phyloP scores from a whole-genome alignment of 768 basidiomycete species.

The Lanmaoa rubissima region DNA sequence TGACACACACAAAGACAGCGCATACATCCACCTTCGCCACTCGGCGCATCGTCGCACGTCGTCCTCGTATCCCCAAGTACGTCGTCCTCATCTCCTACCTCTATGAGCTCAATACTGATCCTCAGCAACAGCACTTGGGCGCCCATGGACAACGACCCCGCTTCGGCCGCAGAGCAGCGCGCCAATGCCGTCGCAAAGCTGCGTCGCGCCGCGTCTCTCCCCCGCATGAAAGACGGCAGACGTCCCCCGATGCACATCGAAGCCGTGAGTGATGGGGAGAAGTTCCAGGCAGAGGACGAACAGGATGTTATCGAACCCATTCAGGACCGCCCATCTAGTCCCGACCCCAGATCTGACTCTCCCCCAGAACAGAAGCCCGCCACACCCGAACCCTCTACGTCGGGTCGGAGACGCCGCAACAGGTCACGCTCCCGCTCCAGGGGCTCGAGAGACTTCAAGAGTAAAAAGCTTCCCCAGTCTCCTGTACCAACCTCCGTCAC shows the following conservation, averaged over 20 bases:
- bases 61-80: conserved; percentile 1
- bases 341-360: conserved; percentile 26
- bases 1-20: conserved; percentile 6
- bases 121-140: conserved; percentile 6
- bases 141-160: conserved; percentile 36
- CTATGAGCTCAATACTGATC: neutral
- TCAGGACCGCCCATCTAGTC: conserved; percentile 10
- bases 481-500: conserved; percentile 42
- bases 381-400: conserved; percentile 44
- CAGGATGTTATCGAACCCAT: conserved; percentile 10
- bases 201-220: conserved; percentile 88
- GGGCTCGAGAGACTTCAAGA: conserved; percentile 72
- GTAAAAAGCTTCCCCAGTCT: conserved; percentile 53
- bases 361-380: conserved; percentile 29
- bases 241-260: conserved; percentile 85
- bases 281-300: conserved; percentile 41
- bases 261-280: conserved; percentile 81
- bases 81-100: neutral
- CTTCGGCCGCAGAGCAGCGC: conserved; percentile 70
- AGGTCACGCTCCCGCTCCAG: conserved; percentile 63
- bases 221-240: conserved; percentile 87
- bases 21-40: conserved; percentile 12
- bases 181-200: conserved; percentile 87
- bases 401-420: conserved; percentile 58
- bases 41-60: conserved; percentile 7